phyloP scores from a whole-genome alignment of 441 rosid genomes.

The Adansonia gregorii region DNA sequence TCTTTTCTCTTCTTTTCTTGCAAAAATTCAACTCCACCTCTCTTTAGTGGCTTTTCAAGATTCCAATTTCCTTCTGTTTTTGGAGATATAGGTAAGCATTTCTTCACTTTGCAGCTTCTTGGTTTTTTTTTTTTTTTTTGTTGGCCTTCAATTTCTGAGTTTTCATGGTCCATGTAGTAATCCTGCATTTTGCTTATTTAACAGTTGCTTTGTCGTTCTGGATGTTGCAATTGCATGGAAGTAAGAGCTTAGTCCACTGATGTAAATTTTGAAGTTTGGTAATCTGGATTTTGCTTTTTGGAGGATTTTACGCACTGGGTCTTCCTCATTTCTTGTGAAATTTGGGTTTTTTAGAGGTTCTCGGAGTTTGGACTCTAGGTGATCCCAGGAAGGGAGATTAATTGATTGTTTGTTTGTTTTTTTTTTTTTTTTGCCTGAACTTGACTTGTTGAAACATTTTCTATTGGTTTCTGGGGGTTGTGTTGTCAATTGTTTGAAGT shows the following conservation, averaged over 20 bases:
- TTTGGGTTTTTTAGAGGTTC: slow-evolving; percentile 17
- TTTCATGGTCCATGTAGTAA: slow-evolving; percentile 31
- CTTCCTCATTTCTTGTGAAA: slow-evolving; percentile 24
- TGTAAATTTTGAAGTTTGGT: slow-evolving; percentile 3
- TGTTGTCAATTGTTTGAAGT: slow-evolving; percentile 24
- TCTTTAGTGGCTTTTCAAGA: background rate
- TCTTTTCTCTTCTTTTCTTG: background rate
- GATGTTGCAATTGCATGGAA: slow-evolving; percentile 15
- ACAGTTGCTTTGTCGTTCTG: slow-evolving; percentile 4
- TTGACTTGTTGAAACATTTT: background rate
- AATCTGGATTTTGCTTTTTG: slow-evolving; percentile 30
- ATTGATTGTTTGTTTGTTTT: background rate
- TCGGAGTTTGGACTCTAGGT: slow-evolving; percentile 20
- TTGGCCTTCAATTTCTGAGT: background rate
- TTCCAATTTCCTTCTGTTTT: slow-evolving; percentile 24
- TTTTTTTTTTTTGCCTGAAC: slow-evolving; percentile 15
- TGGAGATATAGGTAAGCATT: slow-evolving; percentile 26
- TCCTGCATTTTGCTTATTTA: slow-evolving; percentile 38
- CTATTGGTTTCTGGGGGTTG: slow-evolving; percentile 2
- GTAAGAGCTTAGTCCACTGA: background rate
- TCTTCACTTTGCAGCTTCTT: slow-evolving; percentile 31
- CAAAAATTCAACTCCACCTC: background rate
- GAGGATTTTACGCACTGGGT: slow-evolving; percentile 26
- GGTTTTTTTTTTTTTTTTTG: background rate
- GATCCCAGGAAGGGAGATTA: background rate